phyloP scores from a whole-genome alignment of 768 basidiomycete genomes.

The Termitomyces sp. region DNA sequence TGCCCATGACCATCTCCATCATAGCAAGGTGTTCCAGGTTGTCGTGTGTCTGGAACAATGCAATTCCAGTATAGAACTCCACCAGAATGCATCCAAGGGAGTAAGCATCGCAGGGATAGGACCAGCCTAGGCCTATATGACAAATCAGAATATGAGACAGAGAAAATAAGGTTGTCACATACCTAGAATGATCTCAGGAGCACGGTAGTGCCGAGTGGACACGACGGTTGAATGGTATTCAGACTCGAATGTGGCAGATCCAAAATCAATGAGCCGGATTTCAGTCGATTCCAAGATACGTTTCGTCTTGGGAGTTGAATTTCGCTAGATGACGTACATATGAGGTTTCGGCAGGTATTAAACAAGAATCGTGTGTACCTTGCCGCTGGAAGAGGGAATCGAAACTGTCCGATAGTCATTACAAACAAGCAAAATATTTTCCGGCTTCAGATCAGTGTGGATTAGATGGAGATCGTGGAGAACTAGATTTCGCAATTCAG shows the following conservation, averaged over 20 bases:
- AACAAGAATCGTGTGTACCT: slow-evolving; percentile 41
- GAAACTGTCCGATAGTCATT: slow-evolving; percentile 69
- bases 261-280: slow-evolving; percentile 97
- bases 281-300: slow-evolving; percentile 83
- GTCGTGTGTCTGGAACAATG: slow-evolving; percentile 99
- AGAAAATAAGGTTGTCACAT: slow-evolving; percentile 22
- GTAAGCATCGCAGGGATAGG: slow-evolving; percentile 97
- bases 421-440: slow-evolving; percentile 93
- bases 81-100: slow-evolving; percentile 98
- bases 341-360: slow-evolving; percentile 16
- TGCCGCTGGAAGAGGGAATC: slow-evolving; percentile 56
- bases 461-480: slow-evolving; percentile 88
- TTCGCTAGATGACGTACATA: slow-evolving; percentile 43
- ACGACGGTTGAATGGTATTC: slow-evolving; percentile 99
- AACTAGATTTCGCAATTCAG: slow-evolving; percentile 48
- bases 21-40: slow-evolving; percentile 99
- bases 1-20: slow-evolving; percentile 99
- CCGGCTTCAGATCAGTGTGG: slow-evolving; percentile 98
- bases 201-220: slow-evolving; percentile 96
- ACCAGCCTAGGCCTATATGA: slow-evolving; percentile 88
- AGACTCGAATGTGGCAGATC: slow-evolving; percentile 95
- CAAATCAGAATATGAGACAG: slow-evolving; percentile 12
- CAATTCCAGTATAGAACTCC: slow-evolving; percentile 96
- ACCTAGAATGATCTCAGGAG: slow-evolving; percentile 99
- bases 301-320: slow-evolving; percentile 65